These are phyloP conservation scores for Nissolia schottii DNA, from an alignment of 306 rosid species.

Conservation along the genomic window DNA sequence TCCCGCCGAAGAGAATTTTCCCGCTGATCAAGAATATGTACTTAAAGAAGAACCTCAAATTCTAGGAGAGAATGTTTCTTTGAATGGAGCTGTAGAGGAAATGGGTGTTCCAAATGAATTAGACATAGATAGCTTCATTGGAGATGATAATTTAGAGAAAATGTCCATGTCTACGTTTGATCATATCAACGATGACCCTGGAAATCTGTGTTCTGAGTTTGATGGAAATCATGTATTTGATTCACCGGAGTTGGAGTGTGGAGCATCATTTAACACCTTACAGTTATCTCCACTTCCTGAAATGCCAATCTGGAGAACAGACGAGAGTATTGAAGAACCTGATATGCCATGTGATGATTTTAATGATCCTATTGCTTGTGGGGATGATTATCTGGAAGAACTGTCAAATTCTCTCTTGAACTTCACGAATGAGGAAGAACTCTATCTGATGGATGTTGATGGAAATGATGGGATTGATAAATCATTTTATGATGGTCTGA, in stretches of 20 bases:
- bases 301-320: conserved; percentile 58
- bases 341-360: conserved; percentile 40
- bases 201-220: conserved; percentile 51
- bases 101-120: conserved; percentile 38
- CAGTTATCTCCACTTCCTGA: conserved; percentile 65
- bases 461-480: conserved; percentile 66
- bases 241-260: conserved; percentile 62
- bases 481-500: conserved; percentile 78
- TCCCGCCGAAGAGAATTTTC: conserved; percentile 43
- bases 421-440: conserved; percentile 82
- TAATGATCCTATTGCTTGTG: conserved; percentile 38
- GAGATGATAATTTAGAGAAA: conserved; percentile 36
- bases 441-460: conserved; percentile 53
- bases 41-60: conserved; percentile 44
- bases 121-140: conserved; percentile 41
- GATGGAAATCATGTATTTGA: conserved; percentile 47
- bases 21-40: conserved; percentile 28
- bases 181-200: conserved; percentile 44
- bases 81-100: conserved; percentile 39
- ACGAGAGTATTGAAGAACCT: conserved; percentile 32
- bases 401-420: conserved; percentile 73
- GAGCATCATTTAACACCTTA: conserved; percentile 54
- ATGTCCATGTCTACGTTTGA: conserved; percentile 42
- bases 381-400: conserved; percentile 67
- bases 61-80: conserved; percentile 36